Percentiles rank a stretch among this genome's conserved stretches.
These are phyloP conservation scores for Cryoendolithus antarcticus DNA, from an alignment of 2,329 filamentous ascomycete species.

Conservation along the genomic window DNA sequence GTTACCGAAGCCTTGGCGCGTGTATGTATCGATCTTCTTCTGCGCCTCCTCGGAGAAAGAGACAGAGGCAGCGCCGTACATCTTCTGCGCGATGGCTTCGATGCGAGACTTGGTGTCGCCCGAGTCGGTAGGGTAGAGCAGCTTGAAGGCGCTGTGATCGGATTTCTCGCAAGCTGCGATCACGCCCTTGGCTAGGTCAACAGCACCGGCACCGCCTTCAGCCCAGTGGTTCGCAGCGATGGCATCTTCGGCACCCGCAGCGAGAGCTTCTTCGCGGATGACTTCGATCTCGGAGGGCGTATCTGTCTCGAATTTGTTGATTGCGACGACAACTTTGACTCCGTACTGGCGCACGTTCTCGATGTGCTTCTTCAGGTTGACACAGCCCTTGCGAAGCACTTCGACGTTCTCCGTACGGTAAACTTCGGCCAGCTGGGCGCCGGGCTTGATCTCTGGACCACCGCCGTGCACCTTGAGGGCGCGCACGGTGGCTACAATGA, in stretches of 20 bases:
- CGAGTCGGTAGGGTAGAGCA: constrained; percentile 65
- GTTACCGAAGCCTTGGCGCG: constrained; percentile 79
- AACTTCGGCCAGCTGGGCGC: constrained; percentile 67
- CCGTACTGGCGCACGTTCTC: constrained; percentile 79
- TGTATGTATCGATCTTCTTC: constrained; percentile 93
- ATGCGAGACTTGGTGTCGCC: constrained; percentile 78
- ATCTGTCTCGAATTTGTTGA: constrained; percentile 93
- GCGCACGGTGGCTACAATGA: constrained; percentile 89
- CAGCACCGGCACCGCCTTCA: constrained; percentile 78
- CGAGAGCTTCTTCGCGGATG: constrained; percentile 78
- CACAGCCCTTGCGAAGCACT: constrained; percentile 74
- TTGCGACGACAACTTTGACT: constrained; percentile 86
- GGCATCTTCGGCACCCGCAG: constrained; percentile 86
- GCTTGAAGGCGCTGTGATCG: constrained; percentile 63
- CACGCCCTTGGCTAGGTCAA: constrained; percentile 79
- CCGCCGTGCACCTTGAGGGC: constrained; percentile 96
- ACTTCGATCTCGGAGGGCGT: constrained; percentile 84
- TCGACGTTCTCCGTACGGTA: constrained; percentile 93
- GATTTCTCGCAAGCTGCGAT: constrained; percentile 71
- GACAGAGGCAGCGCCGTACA: constrained; percentile 86
- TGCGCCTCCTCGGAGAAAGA: constrained; percentile 90
- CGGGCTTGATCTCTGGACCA: constrained; percentile 83
- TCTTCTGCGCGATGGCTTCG: constrained; percentile 75
- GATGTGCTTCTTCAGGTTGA: constrained; percentile 94
- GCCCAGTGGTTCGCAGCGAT: constrained; percentile 95